A percentile compares a stretch with the other conserved stretches of the same genome.
phyloP scores from a whole-genome alignment of 495 filamentous ascomycete species.

The Arthonia radiata region DNA sequence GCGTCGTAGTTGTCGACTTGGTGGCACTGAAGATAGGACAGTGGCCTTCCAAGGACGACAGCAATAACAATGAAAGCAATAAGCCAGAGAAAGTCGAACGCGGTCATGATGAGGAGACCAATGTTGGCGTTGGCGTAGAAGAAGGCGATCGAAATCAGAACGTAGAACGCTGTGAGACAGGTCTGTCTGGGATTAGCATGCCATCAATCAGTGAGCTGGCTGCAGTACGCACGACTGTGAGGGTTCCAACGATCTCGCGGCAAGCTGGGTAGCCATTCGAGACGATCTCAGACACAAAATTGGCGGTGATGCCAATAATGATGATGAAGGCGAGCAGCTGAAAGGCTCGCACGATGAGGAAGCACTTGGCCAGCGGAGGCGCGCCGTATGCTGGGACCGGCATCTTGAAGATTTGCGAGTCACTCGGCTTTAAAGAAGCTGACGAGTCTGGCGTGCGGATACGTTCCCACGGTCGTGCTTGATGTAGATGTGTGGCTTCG shows the following conservation, averaged over 20 bases:
- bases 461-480: too few relatives aligned
- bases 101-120: constrained; percentile 39
- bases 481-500: too few relatives aligned
- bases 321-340: constrained; percentile 49
- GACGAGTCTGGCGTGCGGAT: too few relatives aligned
- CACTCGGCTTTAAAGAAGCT: too few relatives aligned
- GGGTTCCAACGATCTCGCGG: constrained; percentile 46
- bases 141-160: constrained; percentile 46
- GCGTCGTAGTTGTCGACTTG: constrained; percentile 17
- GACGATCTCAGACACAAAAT: constrained; percentile 66
- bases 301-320: constrained; percentile 57
- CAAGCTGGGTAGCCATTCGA: constrained; percentile 34
- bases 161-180: constrained; percentile 53
- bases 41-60: constrained; percentile 52
- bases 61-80: constrained; percentile 47
- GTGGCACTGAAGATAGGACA: constrained; percentile 53
- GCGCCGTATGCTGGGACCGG: constrained; percentile 37
- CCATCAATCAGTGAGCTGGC: neutral
- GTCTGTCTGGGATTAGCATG: constrained; percentile 26
- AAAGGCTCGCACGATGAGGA: constrained; percentile 44
- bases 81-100: constrained; percentile 39
- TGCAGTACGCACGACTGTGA: constrained; percentile 43
- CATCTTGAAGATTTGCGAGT: constrained; percentile 16
- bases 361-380: constrained; percentile 40
- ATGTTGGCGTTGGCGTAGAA: constrained; percentile 47